Evolutionary conservation across 192 early-diverging fungal genomes (phyloP).

Genomic region (Blastocladiella britannica): DNA sequence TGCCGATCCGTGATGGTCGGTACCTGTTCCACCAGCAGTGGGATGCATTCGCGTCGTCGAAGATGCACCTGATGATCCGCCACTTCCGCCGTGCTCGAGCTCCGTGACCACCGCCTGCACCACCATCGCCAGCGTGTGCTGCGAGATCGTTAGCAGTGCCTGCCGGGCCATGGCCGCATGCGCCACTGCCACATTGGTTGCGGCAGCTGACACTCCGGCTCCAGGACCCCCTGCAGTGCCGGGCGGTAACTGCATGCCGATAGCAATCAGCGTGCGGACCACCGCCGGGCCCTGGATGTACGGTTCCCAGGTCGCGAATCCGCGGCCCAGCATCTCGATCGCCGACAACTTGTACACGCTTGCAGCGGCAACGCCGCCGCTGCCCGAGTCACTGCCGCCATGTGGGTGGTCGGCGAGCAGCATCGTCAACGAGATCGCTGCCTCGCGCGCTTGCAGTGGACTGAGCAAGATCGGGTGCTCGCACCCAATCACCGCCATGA

Average conservation of each 20-base stretch:
- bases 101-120: not conserved
- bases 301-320: not conserved
- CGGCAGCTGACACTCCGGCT: not conserved
- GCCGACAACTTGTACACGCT: not conserved
- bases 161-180: not conserved
- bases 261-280: not conserved
- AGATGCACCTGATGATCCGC: too few species aligned
- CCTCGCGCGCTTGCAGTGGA: too few species aligned
- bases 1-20: too few species aligned
- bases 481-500: not conserved
- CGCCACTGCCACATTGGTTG: not conserved
- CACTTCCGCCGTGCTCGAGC: too few species aligned
- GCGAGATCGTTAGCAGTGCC: not conserved
- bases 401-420: not conserved
- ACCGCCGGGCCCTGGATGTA: not conserved
- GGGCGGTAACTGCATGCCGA: not conserved
- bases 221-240: not conserved
- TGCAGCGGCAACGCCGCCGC: too few species aligned
- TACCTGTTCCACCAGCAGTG: too few species aligned
- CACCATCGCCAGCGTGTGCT: not conserved
- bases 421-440: not conserved
- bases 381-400: too few species aligned
- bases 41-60: too few species aligned
- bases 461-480: too few species aligned
- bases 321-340: not conserved